Percentiles rank a stretch among this genome's conserved stretches.
These are phyloP conservation scores for Xylariales sp. DNA, from an alignment of 2,329 filamentous ascomycete genomes.

Conservation along the genomic window DNA sequence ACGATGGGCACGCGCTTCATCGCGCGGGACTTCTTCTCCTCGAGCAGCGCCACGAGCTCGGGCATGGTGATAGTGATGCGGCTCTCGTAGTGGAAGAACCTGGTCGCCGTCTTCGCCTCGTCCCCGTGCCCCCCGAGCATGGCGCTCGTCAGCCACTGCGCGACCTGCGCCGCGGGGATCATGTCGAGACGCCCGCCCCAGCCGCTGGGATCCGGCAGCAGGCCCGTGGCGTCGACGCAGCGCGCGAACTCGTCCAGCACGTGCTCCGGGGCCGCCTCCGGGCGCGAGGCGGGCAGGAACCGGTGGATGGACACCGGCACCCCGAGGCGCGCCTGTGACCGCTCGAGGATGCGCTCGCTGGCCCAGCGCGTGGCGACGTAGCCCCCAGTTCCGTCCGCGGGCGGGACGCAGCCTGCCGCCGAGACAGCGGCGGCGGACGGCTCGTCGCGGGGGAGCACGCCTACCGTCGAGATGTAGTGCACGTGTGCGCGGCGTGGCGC, in stretches of 20 bases:
- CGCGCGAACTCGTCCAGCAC: slow-evolving; percentile 8
- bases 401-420: slow-evolving; percentile 25
- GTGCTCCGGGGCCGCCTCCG: neutral
- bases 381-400: slow-evolving; percentile 25
- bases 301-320: slow-evolving; percentile 29
- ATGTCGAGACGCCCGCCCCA: slow-evolving; percentile 36
- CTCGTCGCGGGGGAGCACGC: no score
- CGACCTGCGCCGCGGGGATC: slow-evolving; percentile 15
- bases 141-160: slow-evolving; percentile 12
- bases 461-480: slow-evolving; percentile 32
- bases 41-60: neutral
- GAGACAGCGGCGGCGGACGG: slow-evolving; percentile 27
- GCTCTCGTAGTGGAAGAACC: slow-evolving; percentile 7
- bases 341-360: slow-evolving; percentile 44
- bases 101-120: neutral
- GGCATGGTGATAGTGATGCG: neutral
- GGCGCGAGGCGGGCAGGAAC: slow-evolving; percentile 13
- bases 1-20: slow-evolving; percentile 33
- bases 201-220: neutral
- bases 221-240: neutral
- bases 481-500: slow-evolving; percentile 16
- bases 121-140: slow-evolving; percentile 15
- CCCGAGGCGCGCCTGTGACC: neutral
- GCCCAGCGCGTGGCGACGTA: slow-evolving; percentile 40
- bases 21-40: slow-evolving; percentile 1